These are phyloP conservation scores for Laguncularia racemosa DNA, from an alignment of 345 rosid species.

Conservation along the genomic window DNA sequence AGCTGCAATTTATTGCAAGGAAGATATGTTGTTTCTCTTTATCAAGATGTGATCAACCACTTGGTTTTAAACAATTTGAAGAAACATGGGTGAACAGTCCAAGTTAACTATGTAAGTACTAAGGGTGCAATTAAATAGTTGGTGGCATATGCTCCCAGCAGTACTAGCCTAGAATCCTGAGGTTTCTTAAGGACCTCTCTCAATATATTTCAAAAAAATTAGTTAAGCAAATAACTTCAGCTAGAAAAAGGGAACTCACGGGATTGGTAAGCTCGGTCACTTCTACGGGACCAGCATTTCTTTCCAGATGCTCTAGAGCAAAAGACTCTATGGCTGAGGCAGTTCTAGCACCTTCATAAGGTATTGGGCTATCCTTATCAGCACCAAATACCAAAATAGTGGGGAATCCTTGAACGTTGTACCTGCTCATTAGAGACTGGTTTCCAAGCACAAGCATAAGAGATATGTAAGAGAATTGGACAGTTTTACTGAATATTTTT, in stretches of 20 bases:
- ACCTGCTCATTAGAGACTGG: slow-evolving; percentile 94
- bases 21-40: too few relatives aligned
- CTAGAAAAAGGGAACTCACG: slow-evolving; percentile 30
- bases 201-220: not conserved
- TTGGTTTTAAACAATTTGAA: too few relatives aligned
- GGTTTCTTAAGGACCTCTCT: too few relatives aligned
- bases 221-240: not conserved
- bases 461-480: not conserved
- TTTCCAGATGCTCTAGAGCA: slow-evolving; percentile 79
- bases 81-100: too few relatives aligned
- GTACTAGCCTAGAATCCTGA: too few relatives aligned
- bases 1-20: too few relatives aligned
- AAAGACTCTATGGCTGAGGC: slow-evolving; percentile 87
- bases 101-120: too few relatives aligned
- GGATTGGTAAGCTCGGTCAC: slow-evolving; percentile 77
- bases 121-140: too few relatives aligned
- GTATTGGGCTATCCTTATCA: slow-evolving; percentile 70
- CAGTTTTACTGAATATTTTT: not conserved
- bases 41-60: too few relatives aligned
- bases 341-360: slow-evolving; percentile 88
- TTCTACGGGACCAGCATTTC: slow-evolving; percentile 77
- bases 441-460: slow-evolving; percentile 11
- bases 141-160: too few relatives aligned
- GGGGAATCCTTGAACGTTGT: slow-evolving; percentile 91
- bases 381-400: slow-evolving; percentile 91